Conservation (phyloP, 1,284 basidiomycete genomes). For the Ganoderma resinaceum region DNA sequence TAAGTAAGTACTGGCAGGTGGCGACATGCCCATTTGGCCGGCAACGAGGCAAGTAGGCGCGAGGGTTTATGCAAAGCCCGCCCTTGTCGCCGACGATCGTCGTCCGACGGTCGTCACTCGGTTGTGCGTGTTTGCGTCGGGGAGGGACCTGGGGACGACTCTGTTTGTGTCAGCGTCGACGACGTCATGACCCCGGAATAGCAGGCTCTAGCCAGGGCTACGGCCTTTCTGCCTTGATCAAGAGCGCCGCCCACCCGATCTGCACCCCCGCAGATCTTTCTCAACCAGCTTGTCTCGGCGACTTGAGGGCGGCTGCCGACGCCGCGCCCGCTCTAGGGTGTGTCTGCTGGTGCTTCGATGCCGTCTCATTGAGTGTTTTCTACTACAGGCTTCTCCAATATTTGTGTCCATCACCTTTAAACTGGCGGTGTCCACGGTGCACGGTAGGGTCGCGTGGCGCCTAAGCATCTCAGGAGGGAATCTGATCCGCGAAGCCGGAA, state of each 20-base stretch:
- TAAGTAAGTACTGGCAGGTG: background rate
- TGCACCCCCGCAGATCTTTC: conserved; percentile 12
- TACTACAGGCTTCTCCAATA: background rate
- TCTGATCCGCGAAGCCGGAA: conserved; percentile 23
- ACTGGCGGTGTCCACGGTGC: background rate
- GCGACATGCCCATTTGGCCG: background rate
- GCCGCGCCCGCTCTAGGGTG: background rate
- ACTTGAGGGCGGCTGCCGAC: background rate
- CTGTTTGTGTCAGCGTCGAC: background rate
- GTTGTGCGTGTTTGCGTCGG: background rate
- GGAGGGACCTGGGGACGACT: background rate
- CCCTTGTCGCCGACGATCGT: background rate
- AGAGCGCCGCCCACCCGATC: conserved; percentile 9
- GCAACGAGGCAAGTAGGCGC: background rate
- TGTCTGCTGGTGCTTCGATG: background rate
- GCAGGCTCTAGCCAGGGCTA: conserved; percentile 9
- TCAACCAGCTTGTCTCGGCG: background rate
- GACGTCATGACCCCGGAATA: conserved; percentile 15
- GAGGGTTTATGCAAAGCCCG: background rate
- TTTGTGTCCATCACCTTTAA: background rate
- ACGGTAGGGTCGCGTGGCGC: background rate
- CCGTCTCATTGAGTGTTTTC: background rate
- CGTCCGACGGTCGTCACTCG: background rate
- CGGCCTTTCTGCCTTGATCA: conserved; percentile 14
- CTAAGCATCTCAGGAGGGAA: conserved; percentile 19